These are phyloP conservation scores for Colletotrichum scovillei DNA, from an alignment of 2,329 filamentous ascomycete species.

Conservation along the genomic window DNA sequence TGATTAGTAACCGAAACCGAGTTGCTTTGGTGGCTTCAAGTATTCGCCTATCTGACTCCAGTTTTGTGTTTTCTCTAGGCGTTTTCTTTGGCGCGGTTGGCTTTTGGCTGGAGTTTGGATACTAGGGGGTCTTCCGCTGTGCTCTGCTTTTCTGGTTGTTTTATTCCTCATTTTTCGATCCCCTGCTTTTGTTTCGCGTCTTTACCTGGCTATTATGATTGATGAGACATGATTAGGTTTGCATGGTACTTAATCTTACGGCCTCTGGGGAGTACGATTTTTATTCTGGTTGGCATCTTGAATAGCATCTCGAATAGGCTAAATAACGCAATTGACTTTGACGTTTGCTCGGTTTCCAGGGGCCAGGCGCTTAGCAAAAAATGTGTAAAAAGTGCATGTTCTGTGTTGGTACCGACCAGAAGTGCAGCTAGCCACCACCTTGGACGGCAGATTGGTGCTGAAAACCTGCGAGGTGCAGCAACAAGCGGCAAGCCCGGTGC, in stretches of 20 bases:
- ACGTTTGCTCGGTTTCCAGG: not conserved
- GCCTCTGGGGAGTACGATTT: not conserved
- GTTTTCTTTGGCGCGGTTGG: too few species aligned
- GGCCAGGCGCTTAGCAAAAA: not conserved
- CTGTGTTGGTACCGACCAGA: not conserved
- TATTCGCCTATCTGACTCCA: not conserved
- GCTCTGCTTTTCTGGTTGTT: not conserved
- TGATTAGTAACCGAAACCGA: not conserved
- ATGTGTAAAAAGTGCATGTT: not conserved
- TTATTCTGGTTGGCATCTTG: not conserved
- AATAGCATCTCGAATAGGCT: not conserved
- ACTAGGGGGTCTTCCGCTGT: not conserved
- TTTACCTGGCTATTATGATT: not conserved
- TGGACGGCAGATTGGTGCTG: not conserved
- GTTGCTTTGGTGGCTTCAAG: not conserved
- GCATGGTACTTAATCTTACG: not conserved
- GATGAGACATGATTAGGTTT: not conserved
- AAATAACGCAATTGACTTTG: not conserved
- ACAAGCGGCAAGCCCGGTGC: not conserved
- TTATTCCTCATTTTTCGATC: not conserved
- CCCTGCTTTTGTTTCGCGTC: not conserved
- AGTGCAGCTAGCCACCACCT: not conserved
- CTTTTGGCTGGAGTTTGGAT: not conserved
- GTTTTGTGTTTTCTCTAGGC: not conserved
- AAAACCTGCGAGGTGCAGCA: not conserved